Base-by-base conservation (phyloP, 2,329 filamentous ascomycete species). In the Xylariaceae sp. region DNA sequence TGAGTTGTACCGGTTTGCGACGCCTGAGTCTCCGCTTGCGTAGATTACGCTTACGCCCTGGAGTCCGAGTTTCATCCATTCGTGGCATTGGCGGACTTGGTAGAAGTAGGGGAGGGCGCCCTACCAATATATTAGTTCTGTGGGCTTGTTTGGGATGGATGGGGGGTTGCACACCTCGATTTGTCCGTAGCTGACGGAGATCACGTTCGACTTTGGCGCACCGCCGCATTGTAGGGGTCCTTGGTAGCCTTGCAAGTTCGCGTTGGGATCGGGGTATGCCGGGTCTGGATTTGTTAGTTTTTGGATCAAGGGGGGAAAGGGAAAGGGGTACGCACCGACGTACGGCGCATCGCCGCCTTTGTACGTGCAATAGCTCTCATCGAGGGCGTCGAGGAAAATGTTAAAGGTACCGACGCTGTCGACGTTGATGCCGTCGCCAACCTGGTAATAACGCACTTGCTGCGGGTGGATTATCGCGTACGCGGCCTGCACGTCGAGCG, bases 41-140 rank as follows among this genome's bases (percentile, higher is more conserved):
- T 64, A 67, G 51, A 67, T 57, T 13, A 84, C 71, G 1, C 77
- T 77, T 9, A 81, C 74, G 17, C 80, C 81, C 65, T 77, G 76
- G 6, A 83, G 75, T 15, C 78, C 80, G 1, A 84, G 76, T 72
- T 84, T 84, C 76, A 83, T 77, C 69, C 80, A 83, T 72, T 83
- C 80, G 58, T 74, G 71, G 67, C 81, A 84, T 69, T 84, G 81
- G 2, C 82, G 74, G 53, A 73, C 64, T 61, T 79, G 76, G 66
- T 84, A 84, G 37, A 65, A 65, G 7, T 64, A 44, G 3, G 63
- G 63, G 7, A 65, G 47, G 45, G 63, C 61, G 15, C 61, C 61
- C 63, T 65, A 35, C 11, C 1, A 34, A 9, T 18, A n/a, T 0
- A 13, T 61, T 9, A 63, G 45, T 5, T 55, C 18, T 4, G n/a